phyloP scores from a whole-genome alignment of 2,329 filamentous ascomycete species.

The Trichothecium roseum region DNA sequence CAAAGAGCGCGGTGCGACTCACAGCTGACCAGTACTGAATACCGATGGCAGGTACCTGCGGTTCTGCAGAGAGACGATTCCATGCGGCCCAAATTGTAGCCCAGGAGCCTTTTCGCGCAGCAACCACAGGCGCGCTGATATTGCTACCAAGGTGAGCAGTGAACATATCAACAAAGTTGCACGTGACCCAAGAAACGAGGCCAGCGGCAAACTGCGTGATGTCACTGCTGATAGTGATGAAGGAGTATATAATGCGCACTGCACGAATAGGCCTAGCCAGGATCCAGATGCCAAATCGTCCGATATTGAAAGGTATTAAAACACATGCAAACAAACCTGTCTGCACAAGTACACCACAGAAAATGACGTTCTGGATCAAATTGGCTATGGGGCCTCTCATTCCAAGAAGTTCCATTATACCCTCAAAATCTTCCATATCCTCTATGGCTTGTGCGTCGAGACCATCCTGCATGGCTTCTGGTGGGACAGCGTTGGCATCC shows the following conservation, averaged over 20 bases:
- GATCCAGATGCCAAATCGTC: slow-evolving; percentile 71
- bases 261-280: slow-evolving; percentile 72
- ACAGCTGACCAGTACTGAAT: slow-evolving; percentile 68
- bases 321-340: slow-evolving; percentile 78
- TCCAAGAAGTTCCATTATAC: slow-evolving; percentile 88
- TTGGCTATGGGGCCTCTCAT: slow-evolving; percentile 90
- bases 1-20: slow-evolving; percentile 59
- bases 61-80: slow-evolving; percentile 38
- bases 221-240: slow-evolving; percentile 75
- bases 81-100: slow-evolving; percentile 34
- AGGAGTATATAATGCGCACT: slow-evolving; percentile 58
- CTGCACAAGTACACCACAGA: slow-evolving; percentile 82
- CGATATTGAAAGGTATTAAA: slow-evolving; percentile 86
- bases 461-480: neutral
- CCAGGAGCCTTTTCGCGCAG: slow-evolving; percentile 28
- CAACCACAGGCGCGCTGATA: slow-evolving; percentile 17
- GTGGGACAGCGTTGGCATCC: neutral
- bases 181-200: slow-evolving; percentile 31
- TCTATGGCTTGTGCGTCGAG: slow-evolving; percentile 69
- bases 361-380: slow-evolving; percentile 88
- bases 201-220: slow-evolving; percentile 55
- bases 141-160: slow-evolving; percentile 22
- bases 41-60: slow-evolving; percentile 46
- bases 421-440: slow-evolving; percentile 89
- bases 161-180: slow-evolving; percentile 28